phyloP scores from a whole-genome alignment of 495 filamentous ascomycete genomes.

The Aspergillus indologenus region DNA sequence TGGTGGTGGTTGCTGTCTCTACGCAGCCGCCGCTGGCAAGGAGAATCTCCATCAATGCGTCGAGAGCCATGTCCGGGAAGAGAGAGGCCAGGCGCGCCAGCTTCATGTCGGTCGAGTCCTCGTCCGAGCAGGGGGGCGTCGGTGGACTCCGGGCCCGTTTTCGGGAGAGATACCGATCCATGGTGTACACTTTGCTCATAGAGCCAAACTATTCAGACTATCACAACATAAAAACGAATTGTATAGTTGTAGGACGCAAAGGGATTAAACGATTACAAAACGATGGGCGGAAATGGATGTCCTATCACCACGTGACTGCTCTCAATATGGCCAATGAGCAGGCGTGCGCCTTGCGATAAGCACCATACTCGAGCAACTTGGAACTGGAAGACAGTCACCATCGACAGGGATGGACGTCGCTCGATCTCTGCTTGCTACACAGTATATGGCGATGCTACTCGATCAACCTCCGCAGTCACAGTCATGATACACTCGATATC shows the following conservation, averaged over 20 bases:
- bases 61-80: slow-evolving; percentile 58
- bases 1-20: slow-evolving; percentile 51
- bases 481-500: too few species aligned
- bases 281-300: neutral
- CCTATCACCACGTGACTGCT: slow-evolving; percentile 34
- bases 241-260: neutral
- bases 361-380: neutral
- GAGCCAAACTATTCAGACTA: neutral
- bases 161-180: slow-evolving; percentile 58
- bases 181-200: slow-evolving; percentile 16
- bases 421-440: too few species aligned
- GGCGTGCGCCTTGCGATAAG: neutral
- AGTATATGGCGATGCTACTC: too few species aligned
- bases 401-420: too few species aligned
- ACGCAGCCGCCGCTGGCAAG: slow-evolving; percentile 77
- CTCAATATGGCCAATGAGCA: slow-evolving; percentile 33
- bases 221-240: neutral
- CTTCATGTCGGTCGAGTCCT: slow-evolving; percentile 86
- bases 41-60: slow-evolving; percentile 71
- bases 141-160: slow-evolving; percentile 44
- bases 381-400: too few species aligned
- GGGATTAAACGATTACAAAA: neutral
- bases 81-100: slow-evolving; percentile 79
- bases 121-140: slow-evolving; percentile 17
- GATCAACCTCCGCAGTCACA: too few species aligned